Percentiles rank a stretch among this genome's conserved stretches.
Conservation (phyloP, 139 green algal species). For the Chlamydomonas incerta region DNA sequence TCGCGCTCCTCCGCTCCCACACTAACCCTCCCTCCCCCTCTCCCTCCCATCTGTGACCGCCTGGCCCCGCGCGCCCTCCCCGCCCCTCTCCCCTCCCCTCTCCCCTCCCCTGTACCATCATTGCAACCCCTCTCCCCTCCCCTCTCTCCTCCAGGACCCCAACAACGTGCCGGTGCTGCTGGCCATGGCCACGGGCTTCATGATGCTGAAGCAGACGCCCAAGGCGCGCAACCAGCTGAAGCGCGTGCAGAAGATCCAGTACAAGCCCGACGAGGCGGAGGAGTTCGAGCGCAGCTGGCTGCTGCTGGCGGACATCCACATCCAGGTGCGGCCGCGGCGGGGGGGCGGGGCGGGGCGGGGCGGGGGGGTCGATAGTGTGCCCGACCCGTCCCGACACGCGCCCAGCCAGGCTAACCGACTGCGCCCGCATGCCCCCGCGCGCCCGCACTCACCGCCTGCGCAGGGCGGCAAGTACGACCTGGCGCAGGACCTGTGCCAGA, state of each 20-base stretch:
- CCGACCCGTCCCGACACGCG: too few relatives aligned
- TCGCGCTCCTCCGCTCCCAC: too few relatives aligned
- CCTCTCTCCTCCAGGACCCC: constrained; percentile 50
- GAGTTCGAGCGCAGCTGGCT: constrained; percentile 87
- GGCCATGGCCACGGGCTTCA: constrained; percentile 80
- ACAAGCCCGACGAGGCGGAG: constrained; percentile 78
- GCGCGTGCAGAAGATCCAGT: constrained; percentile 79
- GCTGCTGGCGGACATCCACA: constrained; percentile 84
- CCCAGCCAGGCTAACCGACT: too few relatives aligned
- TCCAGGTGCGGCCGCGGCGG: constrained; percentile 56
- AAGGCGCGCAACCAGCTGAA: constrained; percentile 81
- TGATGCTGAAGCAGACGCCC: constrained; percentile 81
- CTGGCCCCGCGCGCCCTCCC: too few relatives aligned
- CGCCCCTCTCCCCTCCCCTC: not conserved
- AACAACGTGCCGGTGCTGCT: constrained; percentile 84
- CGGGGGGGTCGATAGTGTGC: too few relatives aligned
- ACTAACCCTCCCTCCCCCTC: too few relatives aligned
- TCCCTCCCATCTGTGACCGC: not conserved
- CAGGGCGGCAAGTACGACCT: constrained; percentile 78
- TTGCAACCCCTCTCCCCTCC: not conserved
- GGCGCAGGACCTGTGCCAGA: constrained; percentile 80
- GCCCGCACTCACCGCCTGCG: not conserved
- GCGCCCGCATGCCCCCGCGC: too few relatives aligned
- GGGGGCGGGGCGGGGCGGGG: too few relatives aligned
- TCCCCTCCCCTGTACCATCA: too few relatives aligned